Evolutionary conservation across 169 alveolate species (phyloP).

Genomic region (Cryptosporidium meleagridis): DNA sequence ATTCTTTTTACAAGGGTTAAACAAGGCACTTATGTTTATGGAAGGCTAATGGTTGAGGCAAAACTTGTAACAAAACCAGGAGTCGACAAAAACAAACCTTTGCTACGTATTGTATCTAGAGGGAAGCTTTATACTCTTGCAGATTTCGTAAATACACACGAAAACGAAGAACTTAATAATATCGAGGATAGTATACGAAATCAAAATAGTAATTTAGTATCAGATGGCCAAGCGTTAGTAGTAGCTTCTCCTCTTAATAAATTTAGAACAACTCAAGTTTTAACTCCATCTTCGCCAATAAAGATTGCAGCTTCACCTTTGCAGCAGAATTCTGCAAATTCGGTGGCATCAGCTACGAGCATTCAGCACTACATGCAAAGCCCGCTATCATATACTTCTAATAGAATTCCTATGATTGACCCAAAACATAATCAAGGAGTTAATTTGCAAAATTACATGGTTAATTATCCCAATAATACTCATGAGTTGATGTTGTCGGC

Average conservation of each 20-base stretch:
- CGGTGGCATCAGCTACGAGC: conserved; percentile 5
- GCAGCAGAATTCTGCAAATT: conserved; percentile 3
- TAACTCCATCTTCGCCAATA: conserved; percentile 24
- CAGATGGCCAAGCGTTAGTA: conserved; percentile 51
- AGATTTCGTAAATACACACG: conserved; percentile 69
- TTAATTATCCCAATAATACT: conserved; percentile 3
- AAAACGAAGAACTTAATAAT: conserved; percentile 52
- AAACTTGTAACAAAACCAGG: conserved; percentile 72
- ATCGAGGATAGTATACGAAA: conserved; percentile 52
- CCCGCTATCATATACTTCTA: conserved; percentile 43
- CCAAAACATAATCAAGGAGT: conserved; percentile 34
- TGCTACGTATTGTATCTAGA: conserved; percentile 60
- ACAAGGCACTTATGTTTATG: conserved; percentile 71
- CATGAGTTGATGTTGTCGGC: conserved; percentile 2
- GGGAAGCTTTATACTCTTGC: conserved; percentile 65
- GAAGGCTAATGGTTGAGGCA: conserved; percentile 75
- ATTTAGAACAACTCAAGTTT: conserved; percentile 26
- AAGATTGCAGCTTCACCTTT: conserved; percentile 15
- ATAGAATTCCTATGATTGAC: conserved; percentile 40
- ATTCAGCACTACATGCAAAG: conserved; percentile 49
- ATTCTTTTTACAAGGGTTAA: conserved; percentile 55
- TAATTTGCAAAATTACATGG: conserved; percentile 25
- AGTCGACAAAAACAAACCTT: conserved; percentile 60
- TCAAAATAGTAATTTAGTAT: conserved; percentile 41
- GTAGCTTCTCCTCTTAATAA: conserved; percentile 60